phyloP scores from a whole-genome alignment of 202 grass and related monocot genomes.

The Carex arenaria region DNA sequence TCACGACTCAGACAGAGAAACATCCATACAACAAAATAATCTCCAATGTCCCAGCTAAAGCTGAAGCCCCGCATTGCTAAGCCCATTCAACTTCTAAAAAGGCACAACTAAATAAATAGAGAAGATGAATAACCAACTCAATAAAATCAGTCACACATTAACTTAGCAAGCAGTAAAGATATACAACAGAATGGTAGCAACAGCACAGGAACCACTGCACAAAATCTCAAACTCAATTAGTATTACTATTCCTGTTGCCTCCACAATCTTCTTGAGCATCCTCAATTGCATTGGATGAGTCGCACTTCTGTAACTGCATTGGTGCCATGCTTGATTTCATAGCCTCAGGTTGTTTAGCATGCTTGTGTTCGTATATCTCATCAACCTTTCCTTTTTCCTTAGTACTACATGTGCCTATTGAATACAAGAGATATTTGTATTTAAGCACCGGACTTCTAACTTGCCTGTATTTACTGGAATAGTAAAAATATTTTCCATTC shows the following conservation, averaged over 20 bases:
- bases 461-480: background rate
- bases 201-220: background rate
- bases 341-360: background rate
- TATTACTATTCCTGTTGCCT: background rate
- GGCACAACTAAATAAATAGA: too few species aligned
- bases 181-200: background rate
- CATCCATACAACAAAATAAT: too few species aligned
- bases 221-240: background rate
- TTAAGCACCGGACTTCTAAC: background rate
- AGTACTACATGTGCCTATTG: background rate
- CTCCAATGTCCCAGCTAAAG: too few species aligned
- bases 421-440: background rate
- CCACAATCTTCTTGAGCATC: background rate
- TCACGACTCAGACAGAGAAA: too few species aligned
- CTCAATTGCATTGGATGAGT: background rate
- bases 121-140: too few species aligned
- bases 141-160: background rate
- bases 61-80: too few species aligned
- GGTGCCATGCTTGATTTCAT: background rate
- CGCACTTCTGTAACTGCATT: background rate
- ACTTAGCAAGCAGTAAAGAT: background rate
- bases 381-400: constrained; percentile 2
- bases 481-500: background rate
- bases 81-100: too few species aligned
- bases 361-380: background rate